Percentiles rank a stretch among this genome's conserved stretches.
These are phyloP conservation scores for Pythium graminicola DNA, from an alignment of 352 stramenopile species.

Conservation along the genomic window DNA sequence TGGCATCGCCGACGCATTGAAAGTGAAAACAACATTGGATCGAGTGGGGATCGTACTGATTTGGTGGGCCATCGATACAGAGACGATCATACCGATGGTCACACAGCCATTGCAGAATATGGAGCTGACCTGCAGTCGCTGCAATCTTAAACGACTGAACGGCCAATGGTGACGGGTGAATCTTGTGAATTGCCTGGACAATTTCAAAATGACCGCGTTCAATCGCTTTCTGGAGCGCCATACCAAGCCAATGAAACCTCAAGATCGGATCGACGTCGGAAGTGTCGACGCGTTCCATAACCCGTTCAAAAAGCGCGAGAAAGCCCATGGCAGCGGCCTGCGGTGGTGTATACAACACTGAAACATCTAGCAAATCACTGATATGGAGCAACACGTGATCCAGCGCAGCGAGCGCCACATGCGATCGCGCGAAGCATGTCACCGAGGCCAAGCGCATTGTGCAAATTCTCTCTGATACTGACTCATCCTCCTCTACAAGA, in stretches of 20 bases:
- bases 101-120: conserved; percentile 11
- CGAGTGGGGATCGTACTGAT: not conserved
- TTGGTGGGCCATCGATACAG: conserved; percentile 6
- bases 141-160: conserved; percentile 7
- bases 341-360: conserved; percentile 9
- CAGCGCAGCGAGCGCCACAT: conserved; percentile 5
- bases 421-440: conserved; percentile 5
- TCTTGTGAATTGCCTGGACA: conserved; percentile 9
- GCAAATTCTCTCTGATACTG: not conserved
- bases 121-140: conserved; percentile 1
- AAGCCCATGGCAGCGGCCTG: conserved; percentile 5
- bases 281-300: conserved; percentile 5
- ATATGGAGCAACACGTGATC: conserved; percentile 9
- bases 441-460: conserved; percentile 4
- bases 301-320: conserved; percentile 14
- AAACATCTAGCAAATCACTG: conserved; percentile 13
- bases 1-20: conserved; percentile 15
- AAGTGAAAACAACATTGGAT: not conserved
- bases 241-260: conserved; percentile 6
- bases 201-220: conserved; percentile 8
- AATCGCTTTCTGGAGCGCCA: conserved; percentile 10
- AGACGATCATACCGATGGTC: conserved; percentile 12
- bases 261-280: conserved; percentile 9
- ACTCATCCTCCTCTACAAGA: conserved; percentile 1
- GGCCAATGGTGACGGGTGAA: conserved; percentile 6